Evolutionary conservation across 208 protist genomes (phyloP).

Genomic region (Trypanosoma congolense): DNA sequence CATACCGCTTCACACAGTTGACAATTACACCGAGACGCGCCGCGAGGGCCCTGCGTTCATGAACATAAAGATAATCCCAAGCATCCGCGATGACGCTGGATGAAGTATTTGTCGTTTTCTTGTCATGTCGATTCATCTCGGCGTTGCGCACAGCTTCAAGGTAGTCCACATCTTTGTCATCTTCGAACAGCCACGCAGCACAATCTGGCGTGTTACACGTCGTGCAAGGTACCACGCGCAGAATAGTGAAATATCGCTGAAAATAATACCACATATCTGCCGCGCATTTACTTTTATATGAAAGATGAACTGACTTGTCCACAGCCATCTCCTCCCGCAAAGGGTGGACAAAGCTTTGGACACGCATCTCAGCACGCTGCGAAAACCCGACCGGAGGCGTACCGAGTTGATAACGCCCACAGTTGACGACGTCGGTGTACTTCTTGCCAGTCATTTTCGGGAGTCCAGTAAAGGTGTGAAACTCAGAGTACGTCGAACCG

Average conservation of each 20-base stretch:
- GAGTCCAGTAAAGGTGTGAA: constrained; percentile 15
- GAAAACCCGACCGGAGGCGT: background rate
- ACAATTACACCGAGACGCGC: constrained; percentile 27
- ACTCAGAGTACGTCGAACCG: constrained; percentile 10
- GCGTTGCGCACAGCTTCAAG: background rate
- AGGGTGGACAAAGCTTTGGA: constrained; percentile 12
- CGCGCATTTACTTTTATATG: background rate
- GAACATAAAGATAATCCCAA: constrained; percentile 30
- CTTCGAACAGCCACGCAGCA: constrained; percentile 10
- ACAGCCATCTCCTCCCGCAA: constrained; percentile 6
- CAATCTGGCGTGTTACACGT: background rate
- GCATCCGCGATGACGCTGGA: constrained; percentile 9
- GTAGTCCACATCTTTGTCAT: constrained; percentile 18
- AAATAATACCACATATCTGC: constrained; percentile 9
- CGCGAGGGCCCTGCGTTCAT: constrained; percentile 20
- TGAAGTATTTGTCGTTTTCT: background rate
- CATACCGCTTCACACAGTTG: constrained; percentile 18
- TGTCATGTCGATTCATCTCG: background rate
- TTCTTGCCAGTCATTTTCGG: background rate
- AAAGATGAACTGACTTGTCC: background rate
- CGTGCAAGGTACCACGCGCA: constrained; percentile 5
- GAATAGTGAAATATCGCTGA: constrained; percentile 17
- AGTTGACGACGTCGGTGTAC: background rate
- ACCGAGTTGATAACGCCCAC: background rate
- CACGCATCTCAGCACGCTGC: constrained; percentile 1